Evolutionary conservation across 2,329 filamentous ascomycete species (phyloP).

Genomic region (Colletotrichum incanum): DNA sequence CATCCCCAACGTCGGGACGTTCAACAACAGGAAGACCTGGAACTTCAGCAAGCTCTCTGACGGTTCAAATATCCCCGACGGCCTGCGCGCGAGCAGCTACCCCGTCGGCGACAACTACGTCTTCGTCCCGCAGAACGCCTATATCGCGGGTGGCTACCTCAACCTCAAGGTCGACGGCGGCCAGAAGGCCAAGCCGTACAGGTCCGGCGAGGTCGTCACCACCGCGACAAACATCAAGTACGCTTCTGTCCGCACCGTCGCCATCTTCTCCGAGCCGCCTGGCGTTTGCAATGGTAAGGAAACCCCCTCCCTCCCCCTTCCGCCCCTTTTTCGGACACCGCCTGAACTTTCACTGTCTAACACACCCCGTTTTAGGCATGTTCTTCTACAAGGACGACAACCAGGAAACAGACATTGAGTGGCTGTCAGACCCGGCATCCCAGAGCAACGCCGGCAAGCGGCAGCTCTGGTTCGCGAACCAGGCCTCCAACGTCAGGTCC

Average conservation of each 20-base stretch:
- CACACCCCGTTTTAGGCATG: conserved; percentile 46
- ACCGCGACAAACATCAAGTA: conserved; percentile 48
- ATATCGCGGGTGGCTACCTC: conserved; percentile 49
- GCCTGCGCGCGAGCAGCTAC: conserved; percentile 47
- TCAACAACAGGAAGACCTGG: conserved; percentile 22
- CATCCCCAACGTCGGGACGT: not conserved
- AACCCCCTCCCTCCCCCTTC: rapidly evolving
- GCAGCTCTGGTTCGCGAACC: conserved; percentile 52
- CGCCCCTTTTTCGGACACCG: too few relatives aligned
- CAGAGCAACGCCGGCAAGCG: conserved; percentile 47
- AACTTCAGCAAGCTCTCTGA: conserved; percentile 24
- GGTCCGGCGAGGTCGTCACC: conserved; percentile 47
- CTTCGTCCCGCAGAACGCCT: conserved; percentile 42
- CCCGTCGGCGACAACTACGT: conserved; percentile 34
- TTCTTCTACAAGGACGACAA: conserved; percentile 50
- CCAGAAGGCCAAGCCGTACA: conserved; percentile 47
- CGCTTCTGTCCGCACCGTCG: conserved; percentile 50
- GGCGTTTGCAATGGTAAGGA: conserved; percentile 52
- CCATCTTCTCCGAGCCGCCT: conserved; percentile 48
- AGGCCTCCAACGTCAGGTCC: conserved; percentile 46
- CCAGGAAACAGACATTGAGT: conserved; percentile 53
- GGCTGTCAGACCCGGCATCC: conserved; percentile 50
- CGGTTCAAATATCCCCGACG: conserved; percentile 42
- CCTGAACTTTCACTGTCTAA: not conserved
- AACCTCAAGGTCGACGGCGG: conserved; percentile 49